Percentiles rank a stretch among this genome's conserved stretches.
Conservation (phyloP, 176 grass and related monocot species). For the Oryza meyeriana region DNA sequence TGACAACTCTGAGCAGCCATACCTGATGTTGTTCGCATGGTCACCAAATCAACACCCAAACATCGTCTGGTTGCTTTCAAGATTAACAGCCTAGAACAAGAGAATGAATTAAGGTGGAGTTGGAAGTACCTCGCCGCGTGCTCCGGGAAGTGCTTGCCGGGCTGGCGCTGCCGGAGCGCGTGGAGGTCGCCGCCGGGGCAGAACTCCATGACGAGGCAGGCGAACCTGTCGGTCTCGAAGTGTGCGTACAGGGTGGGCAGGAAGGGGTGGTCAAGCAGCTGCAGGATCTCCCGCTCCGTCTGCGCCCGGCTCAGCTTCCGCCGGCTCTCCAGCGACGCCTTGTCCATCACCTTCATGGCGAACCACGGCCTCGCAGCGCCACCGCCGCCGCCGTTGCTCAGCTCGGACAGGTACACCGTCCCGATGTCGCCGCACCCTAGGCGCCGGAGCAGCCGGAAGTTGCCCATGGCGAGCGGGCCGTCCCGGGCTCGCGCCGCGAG, state of each 20-base stretch:
- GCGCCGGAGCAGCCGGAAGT: conserved; percentile 51
- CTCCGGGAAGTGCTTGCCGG: conserved; percentile 62
- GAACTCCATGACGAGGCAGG: conserved; percentile 98
- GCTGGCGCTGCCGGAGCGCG: conserved; percentile 71
- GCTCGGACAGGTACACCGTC: conserved; percentile 56
- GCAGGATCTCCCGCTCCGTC: conserved; percentile 64
- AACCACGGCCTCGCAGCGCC: conserved; percentile 41
- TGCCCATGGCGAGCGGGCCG: conserved; percentile 47
- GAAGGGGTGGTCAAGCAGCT: conserved; percentile 74
- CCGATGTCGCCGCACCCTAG: conserved; percentile 69
- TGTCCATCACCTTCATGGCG: conserved; percentile 73
- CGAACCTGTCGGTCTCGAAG: conserved; percentile 65
- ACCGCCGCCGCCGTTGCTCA: conserved; percentile 13
- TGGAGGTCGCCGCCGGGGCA: conserved; percentile 96
- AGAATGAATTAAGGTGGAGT: not conserved
- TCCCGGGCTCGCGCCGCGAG: conserved; percentile 34
- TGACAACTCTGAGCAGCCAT: not conserved
- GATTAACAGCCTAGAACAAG: not conserved
- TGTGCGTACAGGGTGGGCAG: conserved; percentile 61
- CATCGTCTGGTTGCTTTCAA: not conserved
- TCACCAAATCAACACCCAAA: not conserved
- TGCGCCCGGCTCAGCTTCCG: conserved; percentile 58
- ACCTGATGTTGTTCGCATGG: not conserved
- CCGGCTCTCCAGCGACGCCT: conserved; percentile 64
- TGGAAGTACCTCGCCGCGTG: conserved; percentile 53